Base-by-base conservation (phyloP, 495 filamentous ascomycete species). In the Lichenothelia convexa region DNA sequence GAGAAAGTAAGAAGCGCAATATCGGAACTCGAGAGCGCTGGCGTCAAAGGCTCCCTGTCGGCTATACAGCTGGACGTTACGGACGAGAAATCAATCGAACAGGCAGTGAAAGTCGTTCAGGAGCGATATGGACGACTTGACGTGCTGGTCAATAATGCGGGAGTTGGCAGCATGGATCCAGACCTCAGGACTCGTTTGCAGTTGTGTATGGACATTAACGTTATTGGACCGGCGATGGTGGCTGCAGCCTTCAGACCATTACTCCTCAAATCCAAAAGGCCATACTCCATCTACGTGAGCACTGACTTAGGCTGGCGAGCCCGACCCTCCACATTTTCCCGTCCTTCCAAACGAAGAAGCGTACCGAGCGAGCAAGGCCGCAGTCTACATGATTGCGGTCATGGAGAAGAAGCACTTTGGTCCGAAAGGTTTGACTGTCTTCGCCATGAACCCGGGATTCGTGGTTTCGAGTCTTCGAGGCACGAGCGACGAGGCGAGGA, bases 141-240 rank as follows among this genome's bases (percentile, higher is more conserved):
- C 11, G 30, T 37, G 19, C 32, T 23, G 26, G 35, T 39, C 21
- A 20, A 39, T 33, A 39, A 39, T 27, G 12, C 22, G 5, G 34
- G 24, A 20, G 21, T 21, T 36, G 16, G 30, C n/a, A 35, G 22
- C 30, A 41, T 4, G 40, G 36, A 11, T 36, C 43, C 20, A 53
- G 61, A n/a, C 45, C 56, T 5, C 40, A 39, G 6, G 36, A 56
- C 16, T 32, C 26, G 13, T 32, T 41, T 11, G 49, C 53, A n/a
- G n/a, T n/a, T n/a, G n/a, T n/a, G n/a, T 9, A 51, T 64, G 39
- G 46, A 53, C 15, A 54, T 49, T 1, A 67, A 67, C 32, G 45
- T 60, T 13, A 41, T 52, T 26, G 55, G 62, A 13, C 50, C 56
- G 1, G 48, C 47, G 2, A 43, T 52, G 30, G 40, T 56, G 20